Conservation (phyloP, 1,284 basidiomycete genomes). For the Leccinum griseonigrum region DNA sequence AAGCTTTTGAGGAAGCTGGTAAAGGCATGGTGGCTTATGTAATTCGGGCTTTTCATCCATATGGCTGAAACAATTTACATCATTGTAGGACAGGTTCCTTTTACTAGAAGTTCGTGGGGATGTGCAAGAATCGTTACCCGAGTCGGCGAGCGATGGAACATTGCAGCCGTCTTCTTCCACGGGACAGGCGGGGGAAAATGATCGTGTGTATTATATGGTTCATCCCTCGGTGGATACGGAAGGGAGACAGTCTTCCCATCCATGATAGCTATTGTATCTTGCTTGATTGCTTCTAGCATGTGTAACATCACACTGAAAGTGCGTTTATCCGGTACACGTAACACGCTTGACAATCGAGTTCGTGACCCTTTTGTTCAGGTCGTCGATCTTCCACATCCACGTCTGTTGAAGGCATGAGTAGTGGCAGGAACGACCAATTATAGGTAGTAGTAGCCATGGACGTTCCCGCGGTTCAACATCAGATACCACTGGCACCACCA, state of each 20-base stretch:
- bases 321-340: too few species aligned
- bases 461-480: not conserved
- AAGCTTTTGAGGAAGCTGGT: constrained; percentile 91
- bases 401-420: too few species aligned
- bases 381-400: constrained; percentile 13
- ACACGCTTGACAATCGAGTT: constrained; percentile 7
- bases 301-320: not conserved
- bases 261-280: constrained; percentile 18
- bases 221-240: constrained; percentile 80
- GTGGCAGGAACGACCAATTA: too few species aligned
- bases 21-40: constrained; percentile 57
- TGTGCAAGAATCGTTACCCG: constrained; percentile 71
- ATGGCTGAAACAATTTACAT: constrained; percentile 1
- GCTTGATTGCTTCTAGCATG: not conserved
- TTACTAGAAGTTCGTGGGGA: constrained; percentile 76
- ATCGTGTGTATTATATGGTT: constrained; percentile 77
- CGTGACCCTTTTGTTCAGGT: constrained; percentile 24
- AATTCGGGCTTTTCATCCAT: not conserved
- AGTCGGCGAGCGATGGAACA: constrained; percentile 57
- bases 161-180: constrained; percentile 43
- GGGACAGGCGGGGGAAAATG: constrained; percentile 49
- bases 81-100: constrained; percentile 76
- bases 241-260: constrained; percentile 36
- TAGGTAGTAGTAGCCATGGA: too few species aligned
- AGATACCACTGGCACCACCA: not conserved